A percentile compares a stretch with the other conserved stretches of the same genome.
These are phyloP conservation scores for Amphicarpaea edgeworthii DNA, from an alignment of 306 rosid genomes.

Conservation along the genomic window DNA sequence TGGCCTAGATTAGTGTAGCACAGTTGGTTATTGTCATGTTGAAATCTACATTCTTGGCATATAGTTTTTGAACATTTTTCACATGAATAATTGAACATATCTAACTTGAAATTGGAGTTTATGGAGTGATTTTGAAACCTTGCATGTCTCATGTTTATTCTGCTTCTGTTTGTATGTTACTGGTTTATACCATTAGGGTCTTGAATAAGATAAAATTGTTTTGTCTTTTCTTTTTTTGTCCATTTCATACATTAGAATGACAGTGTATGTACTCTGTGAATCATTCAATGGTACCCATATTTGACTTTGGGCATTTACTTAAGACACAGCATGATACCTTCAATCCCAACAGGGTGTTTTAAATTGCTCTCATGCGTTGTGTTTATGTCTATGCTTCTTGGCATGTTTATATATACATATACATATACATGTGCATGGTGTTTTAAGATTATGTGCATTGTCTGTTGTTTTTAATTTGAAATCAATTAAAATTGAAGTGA, in stretches of 20 bases:
- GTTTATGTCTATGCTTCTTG: constrained; percentile 4
- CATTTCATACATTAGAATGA: not conserved
- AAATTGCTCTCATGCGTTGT: not conserved
- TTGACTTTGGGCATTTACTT: constrained; percentile 11
- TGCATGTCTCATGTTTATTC: not conserved
- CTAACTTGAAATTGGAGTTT: constrained; percentile 19
- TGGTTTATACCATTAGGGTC: not conserved
- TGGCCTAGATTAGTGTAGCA: not conserved
- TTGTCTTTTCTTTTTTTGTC: not conserved
- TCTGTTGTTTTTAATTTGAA: constrained; percentile 12
- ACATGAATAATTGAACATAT: not conserved
- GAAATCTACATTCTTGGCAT: constrained; percentile 28
- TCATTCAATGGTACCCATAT: not conserved
- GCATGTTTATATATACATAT: not conserved
- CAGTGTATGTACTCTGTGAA: not conserved
- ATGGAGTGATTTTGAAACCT: constrained; percentile 11
- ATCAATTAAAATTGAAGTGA: constrained; percentile 29
- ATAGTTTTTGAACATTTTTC: constrained; percentile 2
- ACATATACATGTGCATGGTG: not conserved
- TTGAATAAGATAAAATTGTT: not conserved
- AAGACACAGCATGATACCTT: not conserved
- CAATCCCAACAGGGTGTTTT: constrained; percentile 2
- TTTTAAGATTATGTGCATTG: constrained; percentile 1
- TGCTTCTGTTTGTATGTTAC: not conserved
- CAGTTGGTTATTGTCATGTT: constrained; percentile 12